Conservation (phyloP, 2,329 filamentous ascomycete species). For the Rutstroemia sydowiana region DNA sequence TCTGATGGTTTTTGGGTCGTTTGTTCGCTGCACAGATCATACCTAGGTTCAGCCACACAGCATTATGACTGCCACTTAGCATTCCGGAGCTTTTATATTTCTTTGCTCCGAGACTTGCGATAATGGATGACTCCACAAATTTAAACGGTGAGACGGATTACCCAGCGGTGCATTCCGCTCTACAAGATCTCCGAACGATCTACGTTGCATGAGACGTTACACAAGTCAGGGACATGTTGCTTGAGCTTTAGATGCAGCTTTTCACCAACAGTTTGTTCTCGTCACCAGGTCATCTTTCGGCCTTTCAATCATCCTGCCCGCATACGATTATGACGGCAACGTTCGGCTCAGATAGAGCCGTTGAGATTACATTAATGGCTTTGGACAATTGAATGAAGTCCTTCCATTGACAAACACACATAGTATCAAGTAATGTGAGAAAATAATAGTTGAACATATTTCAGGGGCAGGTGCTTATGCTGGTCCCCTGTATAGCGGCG, state of each 20-base stretch:
- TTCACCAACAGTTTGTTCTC: too few species aligned
- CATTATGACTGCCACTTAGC: not conserved
- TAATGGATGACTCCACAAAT: too few species aligned
- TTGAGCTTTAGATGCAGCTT: not conserved
- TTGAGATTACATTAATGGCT: not conserved
- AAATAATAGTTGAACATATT: not conserved
- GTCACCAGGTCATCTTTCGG: too few species aligned
- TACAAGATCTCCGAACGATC: constrained; percentile 4
- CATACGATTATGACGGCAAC: not conserved
- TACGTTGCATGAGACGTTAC: constrained; percentile 7
- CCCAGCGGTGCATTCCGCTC: not conserved
- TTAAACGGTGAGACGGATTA: too few species aligned
- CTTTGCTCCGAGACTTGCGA: not conserved
- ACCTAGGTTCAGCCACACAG: constrained; percentile 3
- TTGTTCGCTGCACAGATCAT: constrained; percentile 10
- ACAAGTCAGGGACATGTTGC: constrained; percentile 1
- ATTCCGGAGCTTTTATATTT: not conserved
- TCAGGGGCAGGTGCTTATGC: constrained; percentile 3
- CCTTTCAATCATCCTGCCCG: too few species aligned
- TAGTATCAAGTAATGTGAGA: constrained; percentile 9
- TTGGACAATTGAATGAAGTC: too few species aligned
- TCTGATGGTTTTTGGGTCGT: not conserved
- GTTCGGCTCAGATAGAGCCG: not conserved
- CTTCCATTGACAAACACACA: constrained; percentile 5
- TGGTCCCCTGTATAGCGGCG: not conserved